Conservation (phyloP, 2,329 filamentous ascomycete genomes). For the Alternaria panax region DNA sequence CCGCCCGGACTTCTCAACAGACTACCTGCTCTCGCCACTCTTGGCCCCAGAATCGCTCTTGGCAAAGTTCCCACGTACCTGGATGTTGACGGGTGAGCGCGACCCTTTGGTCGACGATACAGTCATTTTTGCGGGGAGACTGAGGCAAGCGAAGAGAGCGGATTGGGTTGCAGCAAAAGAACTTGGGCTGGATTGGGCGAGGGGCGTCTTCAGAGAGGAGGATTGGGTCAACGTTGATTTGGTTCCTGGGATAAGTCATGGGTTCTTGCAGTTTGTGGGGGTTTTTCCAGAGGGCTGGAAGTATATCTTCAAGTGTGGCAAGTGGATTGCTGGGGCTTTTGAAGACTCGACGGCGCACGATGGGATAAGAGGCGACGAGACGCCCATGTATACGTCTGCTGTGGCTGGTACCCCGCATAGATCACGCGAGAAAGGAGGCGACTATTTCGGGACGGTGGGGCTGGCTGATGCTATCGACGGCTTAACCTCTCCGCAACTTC, state of each 20-base stretch:
- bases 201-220: slow-evolving; percentile 70
- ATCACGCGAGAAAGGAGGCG: slow-evolving; percentile 61
- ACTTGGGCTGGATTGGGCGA: slow-evolving; percentile 61
- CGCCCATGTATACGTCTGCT: slow-evolving; percentile 22
- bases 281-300: slow-evolving; percentile 92
- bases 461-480: slow-evolving; percentile 74
- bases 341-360: slow-evolving; percentile 49
- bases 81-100: slow-evolving; percentile 91
- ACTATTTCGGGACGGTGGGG: slow-evolving; percentile 79
- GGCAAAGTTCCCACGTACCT: slow-evolving; percentile 88
- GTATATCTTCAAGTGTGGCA: slow-evolving; percentile 78
- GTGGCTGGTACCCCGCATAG: background rate
- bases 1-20: slow-evolving; percentile 88
- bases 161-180: slow-evolving; percentile 64
- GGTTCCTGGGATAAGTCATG: slow-evolving; percentile 89
- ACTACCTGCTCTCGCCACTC: slow-evolving; percentile 89
- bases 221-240: slow-evolving; percentile 82
- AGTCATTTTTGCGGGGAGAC: slow-evolving; percentile 88
- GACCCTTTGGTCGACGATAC: slow-evolving; percentile 97
- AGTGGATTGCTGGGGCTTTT: slow-evolving; percentile 86
- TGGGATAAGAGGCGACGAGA: slow-evolving; percentile 26
- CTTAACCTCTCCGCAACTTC: slow-evolving; percentile 47
- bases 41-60: slow-evolving; percentile 86
- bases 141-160: slow-evolving; percentile 78
- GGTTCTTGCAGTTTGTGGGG: slow-evolving; percentile 89